phyloP scores from a whole-genome alignment of 164 flowering plant species.

The Annona cherimola region DNA sequence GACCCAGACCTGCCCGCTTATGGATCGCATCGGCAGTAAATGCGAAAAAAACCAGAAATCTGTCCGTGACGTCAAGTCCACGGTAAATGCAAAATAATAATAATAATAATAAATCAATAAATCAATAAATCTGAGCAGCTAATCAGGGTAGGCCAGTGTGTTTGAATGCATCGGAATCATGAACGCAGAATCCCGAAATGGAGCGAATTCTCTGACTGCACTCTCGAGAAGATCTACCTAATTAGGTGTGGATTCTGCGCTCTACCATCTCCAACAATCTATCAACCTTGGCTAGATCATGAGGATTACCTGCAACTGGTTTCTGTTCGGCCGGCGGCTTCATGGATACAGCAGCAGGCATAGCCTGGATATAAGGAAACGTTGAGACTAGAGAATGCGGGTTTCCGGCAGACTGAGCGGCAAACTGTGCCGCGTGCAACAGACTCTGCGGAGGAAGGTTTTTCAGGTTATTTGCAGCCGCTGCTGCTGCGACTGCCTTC shows the following conservation, averaged over 20 bases:
- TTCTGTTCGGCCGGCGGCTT: constrained; percentile 80
- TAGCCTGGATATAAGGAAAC: constrained; percentile 53
- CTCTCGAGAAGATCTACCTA: too few relatives aligned
- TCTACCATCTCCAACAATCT: too few relatives aligned
- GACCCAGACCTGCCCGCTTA: not conserved
- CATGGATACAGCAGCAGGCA: constrained; percentile 57
- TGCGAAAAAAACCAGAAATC: not conserved
- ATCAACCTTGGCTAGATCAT: not conserved
- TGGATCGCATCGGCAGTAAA: not conserved
- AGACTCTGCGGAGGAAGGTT: constrained; percentile 35
- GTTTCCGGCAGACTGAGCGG: constrained; percentile 35
- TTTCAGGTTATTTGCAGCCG: constrained; percentile 43
- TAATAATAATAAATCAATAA: too few relatives aligned
- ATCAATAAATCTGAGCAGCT: too few relatives aligned
- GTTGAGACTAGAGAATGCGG: constrained; percentile 46
- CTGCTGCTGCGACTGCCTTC: constrained; percentile 37
- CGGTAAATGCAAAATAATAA: not conserved
- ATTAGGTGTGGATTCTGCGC: too few relatives aligned
- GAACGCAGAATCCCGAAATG: not conserved
- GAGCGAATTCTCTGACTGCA: not conserved
- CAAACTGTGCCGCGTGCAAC: constrained; percentile 42
- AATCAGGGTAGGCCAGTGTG: not conserved
- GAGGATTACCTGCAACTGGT: constrained; percentile 62
- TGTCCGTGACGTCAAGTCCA: not conserved
- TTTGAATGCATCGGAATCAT: not conserved